Evolutionary conservation across 2,329 filamentous ascomycete genomes (phyloP), one percentile per base, ranked within the genome.

Genomic region (Penicillium freii): DNA sequence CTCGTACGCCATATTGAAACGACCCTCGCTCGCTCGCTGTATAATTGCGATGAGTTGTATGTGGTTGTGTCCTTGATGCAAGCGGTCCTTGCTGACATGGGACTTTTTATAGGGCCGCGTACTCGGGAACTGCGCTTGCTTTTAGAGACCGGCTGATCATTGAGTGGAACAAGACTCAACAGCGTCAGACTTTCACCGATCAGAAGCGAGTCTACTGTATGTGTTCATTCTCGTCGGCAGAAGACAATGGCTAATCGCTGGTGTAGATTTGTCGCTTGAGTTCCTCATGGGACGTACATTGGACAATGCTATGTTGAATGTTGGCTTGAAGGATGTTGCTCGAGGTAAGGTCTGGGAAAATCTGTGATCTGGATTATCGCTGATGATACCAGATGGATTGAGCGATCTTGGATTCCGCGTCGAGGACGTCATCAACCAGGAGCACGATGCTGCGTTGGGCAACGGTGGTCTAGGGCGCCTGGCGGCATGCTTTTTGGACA

Each of bases 221-320:
- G 81, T 60, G n/a, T 38, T 56, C 56, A 54, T 57, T 56, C 47
- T 6, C 13, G 4, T 10, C 27, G 4, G 1, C 5, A 27, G 17
- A 39, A 17, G 8, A 27, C 6, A 34, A 33, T 36, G 21, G 34
- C 54, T 56, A 42, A 56, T n/a, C 9, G n/a, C 13, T 10, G 21
- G 23, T 33, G 1, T 65, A 87, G 84, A 99, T 74, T 84, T 99
- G 59, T 97, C 92, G 66, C 85, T 99, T 57, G 94, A 99, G 77
- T 99, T 99, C 70, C 80, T 99, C 69, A 99, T 99, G 94, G 94
- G 94, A 42, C 84, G 94, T 72, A 90, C 94, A 46, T 80, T 99
- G 62, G 94, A 99, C 81, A 99, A 99, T 84, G 93, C 94, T 62
- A 97, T 99, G 91, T 84, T 99, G 64, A 99, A 99, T 74, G 86